phyloP scores from a whole-genome alignment of 176 grass and related monocot species.

The Elymus sibiricus region DNA sequence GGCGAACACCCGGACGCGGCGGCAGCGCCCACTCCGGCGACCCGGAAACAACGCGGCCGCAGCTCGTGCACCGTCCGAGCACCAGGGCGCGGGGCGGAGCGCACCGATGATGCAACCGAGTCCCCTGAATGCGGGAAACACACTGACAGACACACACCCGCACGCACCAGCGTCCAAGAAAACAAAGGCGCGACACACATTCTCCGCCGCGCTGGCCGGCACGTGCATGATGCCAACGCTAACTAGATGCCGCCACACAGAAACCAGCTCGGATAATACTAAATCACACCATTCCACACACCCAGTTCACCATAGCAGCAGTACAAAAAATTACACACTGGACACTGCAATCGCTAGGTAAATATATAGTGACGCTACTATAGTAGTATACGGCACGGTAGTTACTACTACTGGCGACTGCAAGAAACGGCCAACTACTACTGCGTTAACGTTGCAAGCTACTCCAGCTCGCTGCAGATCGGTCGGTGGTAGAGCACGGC shows the following conservation, averaged over 20 bases:
- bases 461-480: neutral
- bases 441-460: neutral
- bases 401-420: neutral
- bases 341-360: neutral
- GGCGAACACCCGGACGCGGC: neutral
- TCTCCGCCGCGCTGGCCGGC: conserved; percentile 26
- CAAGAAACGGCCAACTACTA: neutral
- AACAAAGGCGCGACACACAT: conserved; percentile 10
- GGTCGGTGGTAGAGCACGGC: neutral
- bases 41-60: neutral
- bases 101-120: neutral
- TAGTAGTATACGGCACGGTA: neutral
- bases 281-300: neutral
- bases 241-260: neutral
- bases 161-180: neutral
- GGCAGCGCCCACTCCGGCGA: neutral
- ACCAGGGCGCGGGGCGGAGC: neutral
- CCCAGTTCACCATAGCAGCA: neutral
- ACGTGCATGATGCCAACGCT: neutral
- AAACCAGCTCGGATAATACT: neutral
- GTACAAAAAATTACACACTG: conserved; percentile 24
- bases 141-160: neutral
- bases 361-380: conserved; percentile 11
- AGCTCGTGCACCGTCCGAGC: neutral
- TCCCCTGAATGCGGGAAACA: conserved; percentile 13